Conservation (phyloP, 2,329 filamentous ascomycete species). For the Sporothrix humicola region DNA sequence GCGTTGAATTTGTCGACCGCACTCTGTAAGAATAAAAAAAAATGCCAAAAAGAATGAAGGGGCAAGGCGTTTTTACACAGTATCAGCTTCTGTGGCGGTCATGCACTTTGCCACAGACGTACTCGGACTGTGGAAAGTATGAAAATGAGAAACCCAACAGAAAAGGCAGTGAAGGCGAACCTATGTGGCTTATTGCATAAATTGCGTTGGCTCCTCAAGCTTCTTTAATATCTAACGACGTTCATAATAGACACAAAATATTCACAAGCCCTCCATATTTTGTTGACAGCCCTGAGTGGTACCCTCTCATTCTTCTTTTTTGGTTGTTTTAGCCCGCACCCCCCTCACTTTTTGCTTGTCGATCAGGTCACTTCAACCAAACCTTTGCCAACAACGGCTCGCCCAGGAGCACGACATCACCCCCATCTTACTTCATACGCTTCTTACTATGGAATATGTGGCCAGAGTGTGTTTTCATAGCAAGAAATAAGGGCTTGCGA, state of each 20-base stretch:
- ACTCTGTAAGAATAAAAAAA: neutral
- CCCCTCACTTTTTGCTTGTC: neutral
- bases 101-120: constrained; percentile 24
- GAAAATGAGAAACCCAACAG: too few species aligned
- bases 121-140: neutral
- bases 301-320: neutral
- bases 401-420: constrained; percentile 15
- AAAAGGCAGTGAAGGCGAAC: neutral
- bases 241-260: too few species aligned
- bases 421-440: neutral
- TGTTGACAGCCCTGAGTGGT: neutral
- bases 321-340: neutral
- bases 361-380: constrained; percentile 15
- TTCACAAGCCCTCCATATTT: neutral
- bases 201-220: too few species aligned
- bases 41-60: neutral
- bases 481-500: too few species aligned
- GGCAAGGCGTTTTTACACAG: constrained; percentile 7
- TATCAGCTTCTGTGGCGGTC: constrained; percentile 6
- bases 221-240: too few species aligned
- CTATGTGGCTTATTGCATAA: neutral
- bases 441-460: neutral
- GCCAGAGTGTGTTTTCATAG: neutral
- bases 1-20: neutral
- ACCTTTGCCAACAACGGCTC: constrained; percentile 19